A percentile compares a stretch with the other conserved stretches of the same genome.
phyloP scores from a whole-genome alignment of 2,329 filamentous ascomycete genomes.

The Tolypocladium cylindrosporum region DNA sequence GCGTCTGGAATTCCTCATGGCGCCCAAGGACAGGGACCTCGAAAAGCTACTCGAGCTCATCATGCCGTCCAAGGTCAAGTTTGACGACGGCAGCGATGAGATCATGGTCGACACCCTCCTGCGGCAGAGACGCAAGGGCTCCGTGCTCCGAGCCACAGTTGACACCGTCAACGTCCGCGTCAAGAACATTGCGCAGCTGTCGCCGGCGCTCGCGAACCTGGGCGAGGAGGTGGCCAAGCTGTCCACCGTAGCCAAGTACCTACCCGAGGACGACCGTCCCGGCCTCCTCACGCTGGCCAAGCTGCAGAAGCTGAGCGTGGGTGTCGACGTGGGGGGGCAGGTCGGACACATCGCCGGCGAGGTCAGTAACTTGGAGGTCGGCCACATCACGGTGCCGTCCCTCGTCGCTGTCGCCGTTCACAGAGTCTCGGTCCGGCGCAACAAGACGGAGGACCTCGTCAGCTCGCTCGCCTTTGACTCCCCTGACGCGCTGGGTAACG shows the following conservation, averaged over 20 bases:
- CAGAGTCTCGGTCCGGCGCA: slow-evolving; percentile 50
- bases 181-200: slow-evolving; percentile 53
- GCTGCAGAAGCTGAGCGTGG: slow-evolving; percentile 52
- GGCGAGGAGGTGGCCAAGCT: slow-evolving; percentile 72
- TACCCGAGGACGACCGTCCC: slow-evolving; percentile 90
- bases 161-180: slow-evolving; percentile 54
- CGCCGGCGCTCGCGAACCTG: slow-evolving; percentile 54
- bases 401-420: slow-evolving; percentile 70
- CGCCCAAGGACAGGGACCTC: slow-evolving; percentile 70
- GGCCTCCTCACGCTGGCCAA: slow-evolving; percentile 68
- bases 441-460: slow-evolving; percentile 61
- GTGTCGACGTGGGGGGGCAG: slow-evolving; percentile 54
- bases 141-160: slow-evolving; percentile 63
- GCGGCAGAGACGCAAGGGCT: slow-evolving; percentile 76
- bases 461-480: slow-evolving; percentile 32
- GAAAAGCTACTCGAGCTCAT: slow-evolving; percentile 76
- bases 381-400: slow-evolving; percentile 76
- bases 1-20: slow-evolving; percentile 59
- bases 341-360: slow-evolving; percentile 55
- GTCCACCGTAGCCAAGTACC: slow-evolving; percentile 82
- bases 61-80: slow-evolving; percentile 84
- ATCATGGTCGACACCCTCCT: slow-evolving; percentile 90
- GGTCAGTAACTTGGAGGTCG: slow-evolving; percentile 56
- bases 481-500: slow-evolving; percentile 13
- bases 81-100: slow-evolving; percentile 76